Evolutionary conservation across 208 protist genomes (phyloP), one percentile per base, ranked within the genome.

Genomic region (Crithidia brevicula): DNA sequence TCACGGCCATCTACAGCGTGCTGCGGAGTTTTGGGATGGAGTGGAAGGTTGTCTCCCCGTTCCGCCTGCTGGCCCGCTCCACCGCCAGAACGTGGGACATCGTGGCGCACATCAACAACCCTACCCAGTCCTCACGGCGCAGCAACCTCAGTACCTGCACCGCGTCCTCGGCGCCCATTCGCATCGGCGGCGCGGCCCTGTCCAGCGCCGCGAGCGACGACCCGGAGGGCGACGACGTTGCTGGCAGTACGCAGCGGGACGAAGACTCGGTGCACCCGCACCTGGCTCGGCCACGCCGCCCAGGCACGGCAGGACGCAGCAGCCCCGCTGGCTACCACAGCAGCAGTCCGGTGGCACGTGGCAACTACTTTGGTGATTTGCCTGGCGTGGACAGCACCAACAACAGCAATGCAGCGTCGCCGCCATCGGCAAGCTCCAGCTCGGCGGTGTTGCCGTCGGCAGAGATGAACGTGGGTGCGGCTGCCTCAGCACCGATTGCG

Each of bases 1-100:
- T 94, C 27, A 51, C 50, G 46, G 62, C 68, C 13, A 72, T 95
- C n/a, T 97, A 97, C 66, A 28, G 52, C 23, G 84, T 85, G 0
- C 74, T 97, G 33, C 80, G 61, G 45, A 60, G 51, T 27, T 83
- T 83, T 49, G 49, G 74, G 16, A 92, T 97, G 88, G 78, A 95
- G 77, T 97, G 92, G 90, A 95, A 95, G 76, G 77, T 91, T 10
- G 46, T 86, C 36, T 74, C 86, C 20, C 88, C 87, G 22, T 96
- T 96, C 60, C 76, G 79, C 31, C 73, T 96, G 15, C 47, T 83
- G 20, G 73, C 72, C 15, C 83, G 91, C 43, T 88, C 87, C 33
- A 94, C 88, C 2, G 40, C 56, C 8, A 61, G 47, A 16, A 89
- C 90, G 47, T 95, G 86, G 85, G 43, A 27, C 18, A 69, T 76